Percentiles rank a stretch among this genome's conserved stretches.
phyloP scores from a whole-genome alignment of 805 yeast genomes.

The Candida ovalis region DNA sequence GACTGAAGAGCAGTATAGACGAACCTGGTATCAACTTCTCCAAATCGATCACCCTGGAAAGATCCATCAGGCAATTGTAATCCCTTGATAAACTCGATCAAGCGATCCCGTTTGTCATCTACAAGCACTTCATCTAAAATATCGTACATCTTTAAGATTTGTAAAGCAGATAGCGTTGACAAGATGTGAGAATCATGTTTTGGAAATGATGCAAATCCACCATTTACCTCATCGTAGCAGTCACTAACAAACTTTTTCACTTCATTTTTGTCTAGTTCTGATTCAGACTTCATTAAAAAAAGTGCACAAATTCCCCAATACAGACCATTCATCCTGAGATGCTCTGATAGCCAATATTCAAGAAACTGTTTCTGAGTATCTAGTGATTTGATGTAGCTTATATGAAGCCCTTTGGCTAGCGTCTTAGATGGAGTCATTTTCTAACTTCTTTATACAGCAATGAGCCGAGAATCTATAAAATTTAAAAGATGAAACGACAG shows the following conservation, averaged over 20 bases:
- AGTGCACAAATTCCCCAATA: conserved; percentile 93
- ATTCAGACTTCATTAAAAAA: conserved; percentile 50
- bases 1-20: conserved; percentile 78
- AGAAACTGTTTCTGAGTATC: conserved; percentile 54
- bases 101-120: conserved; percentile 25
- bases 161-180: conserved; percentile 83
- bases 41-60: conserved; percentile 85
- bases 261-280: conserved; percentile 56
- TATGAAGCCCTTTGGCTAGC: conserved; percentile 45
- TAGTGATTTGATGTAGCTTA: conserved; percentile 50
- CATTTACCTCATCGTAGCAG: conserved; percentile 56
- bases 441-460: not conserved
- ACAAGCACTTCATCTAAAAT: conserved; percentile 39
- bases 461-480: too few species aligned
- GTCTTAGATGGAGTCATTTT: not conserved
- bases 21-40: conserved; percentile 91
- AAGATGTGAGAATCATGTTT: conserved; percentile 84
- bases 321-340: conserved; percentile 82
- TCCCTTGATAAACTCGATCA: conserved; percentile 35
- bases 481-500: too few species aligned
- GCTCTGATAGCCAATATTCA: conserved; percentile 89
- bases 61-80: conserved; percentile 65
- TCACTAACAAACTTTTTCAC: conserved; percentile 63
- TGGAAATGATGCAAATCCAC: conserved; percentile 91
- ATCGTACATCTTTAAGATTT: conserved; percentile 66